Evolutionary conservation across 768 basidiomycete species (phyloP).

Genomic region (Amanita pallidorosea): DNA sequence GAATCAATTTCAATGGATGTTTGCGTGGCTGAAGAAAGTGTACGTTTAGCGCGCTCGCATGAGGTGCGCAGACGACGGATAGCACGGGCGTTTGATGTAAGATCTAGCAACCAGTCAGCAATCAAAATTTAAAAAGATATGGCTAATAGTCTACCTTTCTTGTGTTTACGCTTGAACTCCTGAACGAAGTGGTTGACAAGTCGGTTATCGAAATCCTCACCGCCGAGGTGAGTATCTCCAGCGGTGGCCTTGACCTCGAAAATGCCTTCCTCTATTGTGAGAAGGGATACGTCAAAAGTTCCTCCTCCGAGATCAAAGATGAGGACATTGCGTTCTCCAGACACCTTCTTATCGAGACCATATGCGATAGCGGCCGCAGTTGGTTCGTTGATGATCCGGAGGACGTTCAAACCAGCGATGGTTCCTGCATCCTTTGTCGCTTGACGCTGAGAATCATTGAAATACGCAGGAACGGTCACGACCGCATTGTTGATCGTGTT

Average conservation of each 20-base stretch:
- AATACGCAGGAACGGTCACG: constrained; percentile 94
- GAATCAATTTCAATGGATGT: constrained; percentile 98
- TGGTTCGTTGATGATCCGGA: constrained; percentile 98
- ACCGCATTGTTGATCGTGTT: constrained; percentile 80
- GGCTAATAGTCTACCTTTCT: constrained; percentile 45
- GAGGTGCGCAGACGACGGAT: constrained; percentile 96
- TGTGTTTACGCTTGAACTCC: constrained; percentile 97
- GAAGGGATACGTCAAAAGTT: constrained; percentile 95
- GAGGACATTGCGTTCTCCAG: constrained; percentile 87
- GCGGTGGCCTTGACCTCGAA: constrained; percentile 98
- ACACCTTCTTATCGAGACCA: constrained; percentile 92
- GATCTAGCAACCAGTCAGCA: constrained; percentile 34
- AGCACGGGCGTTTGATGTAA: constrained; percentile 87
- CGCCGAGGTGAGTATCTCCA: constrained; percentile 96
- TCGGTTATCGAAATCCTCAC: constrained; percentile 97
- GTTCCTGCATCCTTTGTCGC: constrained; percentile 97
- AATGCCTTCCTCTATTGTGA: constrained; percentile 95
- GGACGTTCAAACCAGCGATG: constrained; percentile 89
- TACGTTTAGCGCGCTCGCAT: constrained; percentile 98
- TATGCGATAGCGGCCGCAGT: constrained; percentile 98
- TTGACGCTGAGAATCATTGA: constrained; percentile 98
- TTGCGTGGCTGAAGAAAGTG: constrained; percentile 92
- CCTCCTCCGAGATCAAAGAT: constrained; percentile 99
- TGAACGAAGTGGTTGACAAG: constrained; percentile 95
- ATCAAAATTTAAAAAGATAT: not conserved